phyloP scores from a whole-genome alignment of 352 stramenopile genomes.

The Elongisporangium undulatum region DNA sequence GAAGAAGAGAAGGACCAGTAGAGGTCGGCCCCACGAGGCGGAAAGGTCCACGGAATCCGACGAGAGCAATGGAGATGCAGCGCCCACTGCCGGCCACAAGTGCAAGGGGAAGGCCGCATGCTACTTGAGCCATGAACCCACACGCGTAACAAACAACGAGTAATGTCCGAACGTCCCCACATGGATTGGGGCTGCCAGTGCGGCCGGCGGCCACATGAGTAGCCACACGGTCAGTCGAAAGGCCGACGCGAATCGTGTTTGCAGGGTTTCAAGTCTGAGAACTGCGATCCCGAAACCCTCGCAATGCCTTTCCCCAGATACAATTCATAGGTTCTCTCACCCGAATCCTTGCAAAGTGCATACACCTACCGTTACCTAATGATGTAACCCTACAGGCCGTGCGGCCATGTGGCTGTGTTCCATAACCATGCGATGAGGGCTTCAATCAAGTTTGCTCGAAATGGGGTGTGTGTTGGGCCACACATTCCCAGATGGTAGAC shows the following conservation, averaged over 20 bases:
- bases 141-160: not conserved
- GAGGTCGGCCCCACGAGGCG: not conserved
- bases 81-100: not conserved
- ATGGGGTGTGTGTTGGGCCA: not conserved
- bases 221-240: not conserved
- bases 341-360: not conserved
- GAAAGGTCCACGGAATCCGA: not conserved
- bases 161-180: not conserved
- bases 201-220: not conserved
- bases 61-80: not conserved
- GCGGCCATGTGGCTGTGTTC: not conserved
- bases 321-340: not conserved
- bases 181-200: not conserved
- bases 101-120: not conserved
- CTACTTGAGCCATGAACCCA: not conserved
- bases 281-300: not conserved
- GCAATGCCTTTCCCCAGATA: not conserved
- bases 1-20: not conserved
- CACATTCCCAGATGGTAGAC: not conserved
- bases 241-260: not conserved
- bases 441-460: not conserved
- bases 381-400: not conserved
- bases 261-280: not conserved
- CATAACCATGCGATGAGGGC: not conserved
- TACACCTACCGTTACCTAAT: not conserved